Base-by-base conservation (phyloP, 768 basidiomycete species). In the Boletellus emodensis region DNA sequence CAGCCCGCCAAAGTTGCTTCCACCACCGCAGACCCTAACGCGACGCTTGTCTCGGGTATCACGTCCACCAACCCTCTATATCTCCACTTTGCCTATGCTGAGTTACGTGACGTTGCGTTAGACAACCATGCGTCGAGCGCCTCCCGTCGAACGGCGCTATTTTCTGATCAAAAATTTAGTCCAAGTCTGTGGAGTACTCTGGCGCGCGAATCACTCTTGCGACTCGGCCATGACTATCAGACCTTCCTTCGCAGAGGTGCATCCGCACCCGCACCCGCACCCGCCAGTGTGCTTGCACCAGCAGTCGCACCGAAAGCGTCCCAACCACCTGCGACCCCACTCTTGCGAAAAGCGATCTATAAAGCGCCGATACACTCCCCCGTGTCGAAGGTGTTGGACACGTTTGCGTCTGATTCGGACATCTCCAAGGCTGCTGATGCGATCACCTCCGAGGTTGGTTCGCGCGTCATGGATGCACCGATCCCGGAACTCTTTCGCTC, bases 151-250 rank as follows among this genome's bases (percentile, higher is more conserved):
- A 74, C 75, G 0, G 74, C 78, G 0, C 60, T 90, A 1, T 90
- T 88, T 58, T 75, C 75, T 1, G 87, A 90, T 56, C 83, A 85
- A 59, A 85, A 84, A 56, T 79, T 80, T 45, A 73, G 70, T 8
- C 83, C 82, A 0, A 80, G 71, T 45, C 66, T 87, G 9, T 91
- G 90, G 89, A 71, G 70, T 17, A 73, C 73, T 2, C 68, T 90
- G 30, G 71, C 72, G 8, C 76, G 86, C 4, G 80, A 83, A 48
- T 72, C 77, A 8, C 72, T 92, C 2, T 60, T 86, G 10, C 61
- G 77, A 7, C 72, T 91, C 1, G 88, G 86, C 9, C 61, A 70
- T 1, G 87, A 92, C 63, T 90, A 90, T 53, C 85, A 85, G 57
- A 69, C 73, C 0, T 71, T 90, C 42, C 68, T 85, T 3, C 74